Base-by-base conservation (phyloP, 306 rosid species). In the Mimosa pudica region DNA sequence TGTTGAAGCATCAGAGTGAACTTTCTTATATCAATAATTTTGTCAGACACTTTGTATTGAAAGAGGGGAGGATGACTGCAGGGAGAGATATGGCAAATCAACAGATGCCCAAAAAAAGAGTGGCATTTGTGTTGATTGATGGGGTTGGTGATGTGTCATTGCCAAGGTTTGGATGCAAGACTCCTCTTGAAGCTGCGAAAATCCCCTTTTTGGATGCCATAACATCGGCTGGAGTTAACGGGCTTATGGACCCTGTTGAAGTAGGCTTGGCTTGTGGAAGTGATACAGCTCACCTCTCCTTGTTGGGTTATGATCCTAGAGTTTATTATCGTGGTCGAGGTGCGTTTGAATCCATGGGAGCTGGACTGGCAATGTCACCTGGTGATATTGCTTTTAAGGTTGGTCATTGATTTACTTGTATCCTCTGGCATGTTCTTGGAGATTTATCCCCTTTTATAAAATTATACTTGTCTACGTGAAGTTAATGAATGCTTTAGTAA, bases 381-480 rank as follows among this genome's bases (percentile, higher is more conserved):
- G 99, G 97, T 74, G 98, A 95, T 84, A 95, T 95, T 82, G 99
- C 99, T 76, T 95, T 91, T 74, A 95, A 93, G 94, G 99, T 91
- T 55, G 61, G 85, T 78, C 36, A 48, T 49, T 4, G 73, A 60
- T 41, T 81, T 52, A 54, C 9, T 32, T 76, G 7, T 36, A 48
- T 46, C 17, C 8, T 18, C 13, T 45, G 44, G 73, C 69, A 17
- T 70, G 10, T 7, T 78, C 65, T 69, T 81, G 30, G 42, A 63
- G 79, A 42, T 10, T 8, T 66, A 47, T 41, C 18, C 33, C 67
- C 51, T 10, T 54, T 38, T n/a, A 11, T 11, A 41, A 55, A 10
- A 7, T 38, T n/a, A 18, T 57, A 18, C 11, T 73, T 44, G 35
- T 58, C 44, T 44, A 7, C 70, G 24, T 73, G 69, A 49, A 80